Conservation (phyloP, 1,139 yeast species). For the Debaryomyces udenii region DNA sequence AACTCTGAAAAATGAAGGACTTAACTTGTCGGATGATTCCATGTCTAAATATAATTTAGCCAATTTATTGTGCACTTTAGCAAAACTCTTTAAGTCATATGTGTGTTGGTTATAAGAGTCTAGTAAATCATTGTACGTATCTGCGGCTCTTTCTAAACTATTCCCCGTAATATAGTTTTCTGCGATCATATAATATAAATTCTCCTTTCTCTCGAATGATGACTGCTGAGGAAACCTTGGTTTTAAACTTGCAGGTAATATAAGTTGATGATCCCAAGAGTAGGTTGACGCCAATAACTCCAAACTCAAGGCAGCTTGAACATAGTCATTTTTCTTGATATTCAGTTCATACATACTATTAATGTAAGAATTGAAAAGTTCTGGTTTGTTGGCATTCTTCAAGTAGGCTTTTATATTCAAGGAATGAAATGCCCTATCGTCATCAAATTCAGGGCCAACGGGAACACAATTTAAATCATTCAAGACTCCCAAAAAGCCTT, state of each 20-base stretch:
- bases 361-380: constrained; percentile 75
- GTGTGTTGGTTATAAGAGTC: constrained; percentile 74
- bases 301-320: constrained; percentile 83
- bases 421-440: constrained; percentile 81
- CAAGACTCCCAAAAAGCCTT: constrained; percentile 67
- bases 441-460: constrained; percentile 80
- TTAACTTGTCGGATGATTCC: constrained; percentile 70
- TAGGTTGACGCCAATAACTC: constrained; percentile 79
- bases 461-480: constrained; percentile 77
- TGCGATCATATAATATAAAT: constrained; percentile 72
- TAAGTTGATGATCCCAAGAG: constrained; percentile 68
- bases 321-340: constrained; percentile 60
- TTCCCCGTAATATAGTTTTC: constrained; percentile 71
- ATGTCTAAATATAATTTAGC: constrained; percentile 69
- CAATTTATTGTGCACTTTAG: constrained; percentile 70
- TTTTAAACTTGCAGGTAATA: constrained; percentile 58
- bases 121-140: constrained; percentile 74
- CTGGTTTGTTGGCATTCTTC: constrained; percentile 79
- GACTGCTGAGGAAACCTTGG: constrained; percentile 81
- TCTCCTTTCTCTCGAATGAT: constrained; percentile 80
- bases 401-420: constrained; percentile 77
- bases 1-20: constrained; percentile 80
- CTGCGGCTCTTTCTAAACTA: constrained; percentile 76
- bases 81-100: constrained; percentile 75
- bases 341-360: constrained; percentile 74